Base-by-base conservation (phyloP, 345 rosid genomes). In the Syzygium grande region DNA sequence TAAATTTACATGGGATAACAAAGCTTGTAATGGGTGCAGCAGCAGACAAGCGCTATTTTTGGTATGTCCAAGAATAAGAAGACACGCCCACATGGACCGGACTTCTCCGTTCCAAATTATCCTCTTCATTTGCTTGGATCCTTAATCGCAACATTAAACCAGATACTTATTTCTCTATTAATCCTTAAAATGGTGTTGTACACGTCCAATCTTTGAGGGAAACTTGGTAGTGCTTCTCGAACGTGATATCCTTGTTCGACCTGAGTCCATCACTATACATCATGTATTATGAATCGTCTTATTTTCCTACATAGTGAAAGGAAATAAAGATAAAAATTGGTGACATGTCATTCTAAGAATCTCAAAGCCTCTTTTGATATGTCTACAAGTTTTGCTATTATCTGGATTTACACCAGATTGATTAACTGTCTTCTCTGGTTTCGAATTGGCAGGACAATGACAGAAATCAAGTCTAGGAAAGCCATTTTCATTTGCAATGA, bases 21-120 rank as follows among this genome's bases (percentile, higher is more conserved):
- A 92, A 92, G 92, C 97, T 96, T 92, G 98, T 95, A 52, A 95
- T 96, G 97, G 99, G 98, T 90, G 97, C 96, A 89, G 98, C 98
- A 87, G 91, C 94, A 27, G 94, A 95, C 90, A 95, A 91, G 87
- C 94, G 92, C 88, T 89, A 89, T 89, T 92, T 94, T 9, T 94
- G 63, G 97, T 97, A 91, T 38, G 85, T 34, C 46, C 41, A 38
- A 23, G 27, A 55, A 55, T 25, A 22, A 55, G 59, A 55, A 55
- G 59, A 55, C 59, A 55, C 0, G 4, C 25, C 11, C 59, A 22
- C 25, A 55, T 22, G 2, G 27, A 2, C 23, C 9, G 23, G 59
- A 55, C 59, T 55, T 52, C 6, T 52, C 6, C 17, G 17, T 52
- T 2, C 11, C 59, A 8, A 55, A 55, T 7, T 21, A 21, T 21